Evolutionary conservation across 2,329 filamentous ascomycete species (phyloP).

Genomic region (Apiospora phragmitis): DNA sequence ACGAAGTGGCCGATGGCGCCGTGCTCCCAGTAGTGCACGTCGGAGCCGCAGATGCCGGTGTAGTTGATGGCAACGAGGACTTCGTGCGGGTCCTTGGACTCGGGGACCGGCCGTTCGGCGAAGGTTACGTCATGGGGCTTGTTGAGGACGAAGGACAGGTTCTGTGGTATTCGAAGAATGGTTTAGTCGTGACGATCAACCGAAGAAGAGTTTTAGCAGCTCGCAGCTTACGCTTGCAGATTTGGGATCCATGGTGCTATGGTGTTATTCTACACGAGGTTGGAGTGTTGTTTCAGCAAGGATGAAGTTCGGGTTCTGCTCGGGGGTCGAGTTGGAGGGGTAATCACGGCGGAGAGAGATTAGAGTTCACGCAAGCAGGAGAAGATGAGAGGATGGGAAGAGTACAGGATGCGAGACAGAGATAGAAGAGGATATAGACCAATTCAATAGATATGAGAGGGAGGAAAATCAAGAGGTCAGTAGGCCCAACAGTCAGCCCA

Average conservation of each 20-base stretch:
- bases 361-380: background rate
- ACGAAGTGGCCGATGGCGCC: constrained; percentile 86
- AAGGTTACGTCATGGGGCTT: constrained; percentile 71
- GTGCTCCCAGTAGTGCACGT: constrained; percentile 86
- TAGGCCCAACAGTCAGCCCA: background rate
- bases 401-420: background rate
- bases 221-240: constrained; percentile 24
- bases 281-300: background rate
- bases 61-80: constrained; percentile 81
- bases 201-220: constrained; percentile 4
- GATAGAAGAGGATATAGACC: background rate
- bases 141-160: constrained; percentile 83
- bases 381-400: background rate
- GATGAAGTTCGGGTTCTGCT: background rate
- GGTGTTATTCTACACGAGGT: background rate
- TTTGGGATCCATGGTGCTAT: constrained; percentile 26
- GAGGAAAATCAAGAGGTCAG: background rate
- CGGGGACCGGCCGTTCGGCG: constrained; percentile 73
- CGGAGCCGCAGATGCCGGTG: constrained; percentile 86
- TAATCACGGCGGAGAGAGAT: background rate
- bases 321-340: background rate
- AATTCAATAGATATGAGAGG: background rate
- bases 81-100: constrained; percentile 66
- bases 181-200: no score
- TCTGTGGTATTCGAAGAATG: constrained; percentile 47